Conservation (phyloP, 2,329 filamentous ascomycete genomes). For the Fusarium metavorans region DNA sequence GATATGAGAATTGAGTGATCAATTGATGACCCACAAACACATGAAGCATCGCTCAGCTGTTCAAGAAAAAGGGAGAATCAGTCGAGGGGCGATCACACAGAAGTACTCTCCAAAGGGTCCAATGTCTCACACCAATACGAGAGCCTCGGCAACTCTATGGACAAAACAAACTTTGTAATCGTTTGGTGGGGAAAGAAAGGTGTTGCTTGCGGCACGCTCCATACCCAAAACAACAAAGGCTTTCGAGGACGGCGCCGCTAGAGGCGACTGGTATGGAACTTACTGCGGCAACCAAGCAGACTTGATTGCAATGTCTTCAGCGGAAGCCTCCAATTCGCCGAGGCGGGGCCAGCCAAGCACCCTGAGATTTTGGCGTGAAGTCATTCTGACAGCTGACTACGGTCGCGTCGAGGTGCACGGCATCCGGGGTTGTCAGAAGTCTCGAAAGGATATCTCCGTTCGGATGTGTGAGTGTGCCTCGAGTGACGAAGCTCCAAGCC, state of each 20-base stretch:
- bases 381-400: conserved; percentile 4
- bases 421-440: not conserved
- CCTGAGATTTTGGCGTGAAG: not conserved
- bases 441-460: not conserved
- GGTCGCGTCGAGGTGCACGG: not conserved
- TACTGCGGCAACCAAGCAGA: not conserved
- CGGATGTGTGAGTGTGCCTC: not conserved
- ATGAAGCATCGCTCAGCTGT: not conserved
- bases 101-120: not conserved
- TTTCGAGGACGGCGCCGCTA: not conserved
- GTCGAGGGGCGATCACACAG: not conserved
- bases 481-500: conserved; percentile 1
- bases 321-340: not conserved
- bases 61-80: not conserved
- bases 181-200: not conserved
- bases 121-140: not conserved
- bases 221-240: conserved; percentile 3
- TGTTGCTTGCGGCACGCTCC: not conserved
- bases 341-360: not conserved
- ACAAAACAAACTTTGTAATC: not conserved
- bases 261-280: not conserved
- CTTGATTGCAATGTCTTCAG: not conserved
- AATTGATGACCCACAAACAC: not conserved
- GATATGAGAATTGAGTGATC: not conserved
- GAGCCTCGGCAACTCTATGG: not conserved